These are phyloP conservation scores for Colletotrichum tropicicola DNA, from an alignment of 2,329 filamentous ascomycete genomes.

Conservation along the genomic window DNA sequence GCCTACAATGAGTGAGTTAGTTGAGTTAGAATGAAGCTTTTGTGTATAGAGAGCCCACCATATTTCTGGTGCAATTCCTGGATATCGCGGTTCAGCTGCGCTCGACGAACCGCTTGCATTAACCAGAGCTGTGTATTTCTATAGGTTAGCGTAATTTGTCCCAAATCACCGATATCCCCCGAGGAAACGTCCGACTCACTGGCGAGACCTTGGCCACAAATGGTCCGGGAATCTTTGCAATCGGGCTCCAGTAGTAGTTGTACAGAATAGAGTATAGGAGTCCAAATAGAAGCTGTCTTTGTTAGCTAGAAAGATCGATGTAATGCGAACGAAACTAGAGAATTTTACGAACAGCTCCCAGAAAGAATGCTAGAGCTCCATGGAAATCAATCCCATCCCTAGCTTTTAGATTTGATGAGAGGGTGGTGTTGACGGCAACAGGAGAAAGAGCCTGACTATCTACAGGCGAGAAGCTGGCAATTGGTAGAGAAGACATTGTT, in stretches of 20 bases:
- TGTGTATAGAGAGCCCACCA: background rate
- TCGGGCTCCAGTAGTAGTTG: background rate
- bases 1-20: background rate
- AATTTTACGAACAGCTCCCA: background rate
- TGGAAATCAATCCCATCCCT: background rate
- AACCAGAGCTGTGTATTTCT: background rate
- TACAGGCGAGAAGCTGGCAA: background rate
- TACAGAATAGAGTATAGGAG: background rate
- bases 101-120: background rate
- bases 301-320: background rate
- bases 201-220: slow-evolving; percentile 1
- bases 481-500: background rate
- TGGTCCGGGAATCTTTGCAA: background rate
- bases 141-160: background rate
- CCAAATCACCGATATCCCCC: no score
- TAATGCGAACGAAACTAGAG: accelerated
- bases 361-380: background rate
- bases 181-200: background rate
- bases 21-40: background rate
- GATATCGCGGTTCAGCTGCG: background rate
- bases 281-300: background rate
- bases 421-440: background rate
- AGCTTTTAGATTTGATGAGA: background rate
- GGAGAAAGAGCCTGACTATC: background rate
- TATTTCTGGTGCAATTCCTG: background rate